Conservation (phyloP, 352 stramenopile genomes). For the Halophytophthora polymorphica region DNA sequence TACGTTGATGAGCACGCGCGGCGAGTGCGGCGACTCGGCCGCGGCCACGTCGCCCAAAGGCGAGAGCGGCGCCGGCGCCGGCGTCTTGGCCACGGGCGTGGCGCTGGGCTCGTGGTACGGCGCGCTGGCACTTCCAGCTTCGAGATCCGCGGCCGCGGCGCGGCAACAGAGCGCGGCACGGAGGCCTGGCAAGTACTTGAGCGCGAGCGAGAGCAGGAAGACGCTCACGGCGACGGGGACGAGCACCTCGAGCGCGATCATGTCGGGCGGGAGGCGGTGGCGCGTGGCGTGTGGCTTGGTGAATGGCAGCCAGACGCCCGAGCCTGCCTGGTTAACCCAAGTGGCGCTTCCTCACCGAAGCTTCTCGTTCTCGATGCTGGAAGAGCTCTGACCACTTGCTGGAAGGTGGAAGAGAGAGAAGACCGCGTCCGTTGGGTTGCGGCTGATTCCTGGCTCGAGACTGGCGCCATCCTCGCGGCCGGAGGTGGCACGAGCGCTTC, state of each 20-base stretch:
- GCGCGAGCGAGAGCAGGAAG: constrained; percentile 28
- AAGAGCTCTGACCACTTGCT: no score
- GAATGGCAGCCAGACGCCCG: no score
- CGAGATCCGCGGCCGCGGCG: constrained; percentile 17
- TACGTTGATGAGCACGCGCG: constrained; percentile 20
- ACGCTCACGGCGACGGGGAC: constrained; percentile 27
- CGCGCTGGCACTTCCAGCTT: constrained; percentile 16
- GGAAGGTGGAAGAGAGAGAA: no score
- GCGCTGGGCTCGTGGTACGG: constrained; percentile 28
- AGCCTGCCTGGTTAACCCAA: no score
- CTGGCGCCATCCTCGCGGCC: no score
- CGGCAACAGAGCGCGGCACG: constrained; percentile 2
- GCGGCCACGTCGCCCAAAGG: constrained; percentile 16
- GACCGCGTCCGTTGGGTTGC: no score
- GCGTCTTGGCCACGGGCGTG: constrained; percentile 12
- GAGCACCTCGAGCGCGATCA: constrained; percentile 11
- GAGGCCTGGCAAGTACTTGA: constrained; percentile 32
- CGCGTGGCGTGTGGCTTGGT: no score
- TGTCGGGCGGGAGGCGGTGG: no score
- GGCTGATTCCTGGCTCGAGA: no score
- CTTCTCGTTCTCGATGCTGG: no score
- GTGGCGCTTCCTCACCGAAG: no score
- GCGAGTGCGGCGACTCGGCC: constrained; percentile 10
- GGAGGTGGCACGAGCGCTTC: background rate
- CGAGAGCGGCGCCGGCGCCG: constrained; percentile 9